Evolutionary conservation across 2,329 filamentous ascomycete genomes (phyloP), one percentile per base, ranked within the genome.

Genomic region (Chrysosphaeria jannelii): DNA sequence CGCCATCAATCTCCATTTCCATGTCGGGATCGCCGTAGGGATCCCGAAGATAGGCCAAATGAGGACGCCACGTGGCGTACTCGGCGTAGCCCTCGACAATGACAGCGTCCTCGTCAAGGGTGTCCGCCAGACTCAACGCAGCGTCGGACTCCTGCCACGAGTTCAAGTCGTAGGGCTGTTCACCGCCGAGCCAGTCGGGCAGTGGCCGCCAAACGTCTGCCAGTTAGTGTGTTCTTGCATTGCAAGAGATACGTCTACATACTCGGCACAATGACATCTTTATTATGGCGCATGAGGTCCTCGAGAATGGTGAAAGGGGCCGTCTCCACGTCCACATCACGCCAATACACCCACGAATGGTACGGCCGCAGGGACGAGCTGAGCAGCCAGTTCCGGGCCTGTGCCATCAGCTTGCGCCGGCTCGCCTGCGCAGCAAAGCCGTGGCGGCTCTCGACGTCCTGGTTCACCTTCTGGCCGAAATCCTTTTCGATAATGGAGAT

Each of bases 141-240:
- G 85, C 97, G 39, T 97, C 88, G 0, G 85, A 97, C 45, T 97
- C 85, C 44, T 97, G 85, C 85, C 85, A 97, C 10, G 81, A 93
- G 44, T 97, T 97, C 35, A 97, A 45, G 46, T 97, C 85, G 42
- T 97, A 97, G 2, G 85, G 85, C 42, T 97, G 85, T 42, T 97
- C 85, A 36, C 85, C 88, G 21, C 85, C 85, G 13, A 97, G 70
- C 85, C 85, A 97, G 44, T 97, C 85, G 5, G 85, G 85, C 22
- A 97, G 59, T n/a, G 85, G 85, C 32, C 85, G 68, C 85, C 85
- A 97, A 29, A 97, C 85, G 48, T 97, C 71, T 79, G 29, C n/a
- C 24, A 20, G 23, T 11, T 28, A 7, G 16, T 18, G 7, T 18
- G 7, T 18, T 7, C n/a, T 18, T 18, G 7, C n/a, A n/a, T 7